Percentiles rank a stretch among this genome's conserved stretches.
phyloP scores from a whole-genome alignment of 345 rosid species.

The Dimocarpus longan region DNA sequence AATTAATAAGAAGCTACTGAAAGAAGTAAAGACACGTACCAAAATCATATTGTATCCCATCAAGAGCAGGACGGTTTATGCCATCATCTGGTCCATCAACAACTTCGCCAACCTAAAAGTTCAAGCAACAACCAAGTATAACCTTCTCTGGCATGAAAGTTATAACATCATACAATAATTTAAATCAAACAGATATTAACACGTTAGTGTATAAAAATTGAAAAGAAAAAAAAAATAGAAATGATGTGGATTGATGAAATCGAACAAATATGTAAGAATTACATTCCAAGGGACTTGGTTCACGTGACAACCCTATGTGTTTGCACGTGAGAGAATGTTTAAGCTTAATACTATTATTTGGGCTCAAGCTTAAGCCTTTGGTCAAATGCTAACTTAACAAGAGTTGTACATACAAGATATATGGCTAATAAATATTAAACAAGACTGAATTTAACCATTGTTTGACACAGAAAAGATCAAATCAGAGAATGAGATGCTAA shows the following conservation, averaged over 20 bases:
- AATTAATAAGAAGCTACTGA: conserved; percentile 18
- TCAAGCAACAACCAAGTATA: conserved; percentile 21
- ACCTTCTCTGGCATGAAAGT: conserved; percentile 1
- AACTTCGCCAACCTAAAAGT: conserved; percentile 91
- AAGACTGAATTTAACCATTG: not conserved
- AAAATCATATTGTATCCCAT: conserved; percentile 86
- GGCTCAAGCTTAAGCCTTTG: not conserved
- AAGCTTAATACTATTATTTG: not conserved
- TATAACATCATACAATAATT: conserved; percentile 4
- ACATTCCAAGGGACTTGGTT: not conserved
- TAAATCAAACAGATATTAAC: not conserved
- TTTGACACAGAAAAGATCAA: not conserved
- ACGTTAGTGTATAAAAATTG: not conserved
- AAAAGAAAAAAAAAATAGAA: not conserved
- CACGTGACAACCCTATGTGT: not conserved
- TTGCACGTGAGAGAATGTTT: not conserved
- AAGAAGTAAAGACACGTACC: conserved; percentile 46
- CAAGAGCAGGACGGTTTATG: conserved; percentile 52
- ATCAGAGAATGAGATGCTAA: not conserved
- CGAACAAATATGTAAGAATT: not conserved
- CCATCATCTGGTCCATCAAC: conserved; percentile 97
- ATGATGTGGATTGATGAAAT: not conserved
- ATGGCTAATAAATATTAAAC: not conserved
- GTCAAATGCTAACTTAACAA: not conserved
- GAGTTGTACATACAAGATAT: no score